phyloP scores from a whole-genome alignment of 495 filamentous ascomycete species.

The Penicilliopsis zonata region DNA sequence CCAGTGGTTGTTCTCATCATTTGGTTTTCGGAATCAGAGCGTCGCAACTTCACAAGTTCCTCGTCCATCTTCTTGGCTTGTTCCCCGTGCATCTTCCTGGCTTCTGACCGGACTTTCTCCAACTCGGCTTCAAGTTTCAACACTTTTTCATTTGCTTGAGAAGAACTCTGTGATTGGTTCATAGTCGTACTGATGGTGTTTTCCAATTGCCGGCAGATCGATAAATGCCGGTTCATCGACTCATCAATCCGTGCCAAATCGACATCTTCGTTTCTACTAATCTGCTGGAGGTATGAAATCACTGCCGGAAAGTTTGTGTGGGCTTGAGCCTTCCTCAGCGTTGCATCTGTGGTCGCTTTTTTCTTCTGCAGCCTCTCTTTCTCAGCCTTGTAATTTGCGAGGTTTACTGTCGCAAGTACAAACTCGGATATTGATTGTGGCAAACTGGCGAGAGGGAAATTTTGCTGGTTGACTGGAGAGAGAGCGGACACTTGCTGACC shows the following conservation, averaged over 20 bases:
- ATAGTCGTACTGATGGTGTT: conserved; percentile 3
- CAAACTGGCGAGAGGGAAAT: neutral
- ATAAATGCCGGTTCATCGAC: conserved; percentile 4
- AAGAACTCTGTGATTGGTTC: no score
- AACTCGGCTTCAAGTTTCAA: no score
- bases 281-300: conserved; percentile 7
- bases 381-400: conserved; percentile 6
- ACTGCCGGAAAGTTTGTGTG: conserved; percentile 12
- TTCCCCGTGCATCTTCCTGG: no score
- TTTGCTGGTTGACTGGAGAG: no score
- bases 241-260: conserved; percentile 7
- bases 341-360: conserved; percentile 5
- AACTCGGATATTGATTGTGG: conserved; percentile 4
- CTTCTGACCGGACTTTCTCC: no score
- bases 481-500: no score
- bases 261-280: conserved; percentile 7
- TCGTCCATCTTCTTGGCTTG: no score
- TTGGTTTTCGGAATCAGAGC: no score
- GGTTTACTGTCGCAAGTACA: conserved; percentile 8
- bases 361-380: conserved; percentile 13
- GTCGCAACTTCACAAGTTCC: no score
- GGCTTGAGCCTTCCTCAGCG: conserved; percentile 10
- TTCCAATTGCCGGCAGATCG: conserved; percentile 6
- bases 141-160: no score
- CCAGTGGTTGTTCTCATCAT: no score